Percentiles rank a stretch among this genome's conserved stretches.
phyloP scores from a whole-genome alignment of 2,329 filamentous ascomycete species.

The Penicillium sumatraense region DNA sequence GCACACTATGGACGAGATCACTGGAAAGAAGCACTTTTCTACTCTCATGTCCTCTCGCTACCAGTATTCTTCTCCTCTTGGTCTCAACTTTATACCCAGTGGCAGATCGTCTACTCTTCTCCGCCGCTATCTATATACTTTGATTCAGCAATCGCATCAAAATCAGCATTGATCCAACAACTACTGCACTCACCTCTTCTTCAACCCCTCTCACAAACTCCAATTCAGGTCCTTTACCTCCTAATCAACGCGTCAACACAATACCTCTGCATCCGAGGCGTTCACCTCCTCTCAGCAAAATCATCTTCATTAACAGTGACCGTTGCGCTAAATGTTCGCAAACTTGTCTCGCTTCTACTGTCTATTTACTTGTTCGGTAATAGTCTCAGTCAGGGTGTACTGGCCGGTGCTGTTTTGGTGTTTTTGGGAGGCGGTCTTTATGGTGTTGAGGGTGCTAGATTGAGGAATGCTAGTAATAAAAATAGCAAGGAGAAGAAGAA shows the following conservation, averaged over 20 bases:
- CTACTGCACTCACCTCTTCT: too few relatives aligned
- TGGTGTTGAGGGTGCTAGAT: constrained; percentile 67
- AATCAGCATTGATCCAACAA: too few relatives aligned
- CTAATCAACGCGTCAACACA: constrained; percentile 75
- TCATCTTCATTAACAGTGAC: constrained; percentile 93
- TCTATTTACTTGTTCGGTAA: constrained; percentile 97
- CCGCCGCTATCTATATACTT: too few relatives aligned
- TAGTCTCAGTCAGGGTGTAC: constrained; percentile 72
- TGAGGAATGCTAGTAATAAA: constrained; percentile 17
- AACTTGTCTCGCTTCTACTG: constrained; percentile 85
- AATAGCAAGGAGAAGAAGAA: constrained; percentile 26
- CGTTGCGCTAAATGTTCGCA: constrained; percentile 93
- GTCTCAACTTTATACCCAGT: constrained; percentile 40
- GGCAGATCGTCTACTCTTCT: constrained; percentile 35
- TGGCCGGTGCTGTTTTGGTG: constrained; percentile 81
- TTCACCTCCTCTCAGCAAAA: constrained; percentile 88
- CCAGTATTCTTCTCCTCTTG: constrained; percentile 49
- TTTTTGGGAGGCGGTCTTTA: constrained; percentile 92
- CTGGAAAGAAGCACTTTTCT: constrained; percentile 97
- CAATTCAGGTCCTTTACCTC: constrained; percentile 45
- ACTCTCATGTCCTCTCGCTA: constrained; percentile 66
- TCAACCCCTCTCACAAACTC: constrained; percentile 31
- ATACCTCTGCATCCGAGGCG: constrained; percentile 91
- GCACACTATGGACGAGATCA: constrained; percentile 76
- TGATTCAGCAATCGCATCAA: too few relatives aligned